A percentile compares a stretch with the other conserved stretches of the same genome.
These are phyloP conservation scores for Solanum hybrid DNA, from an alignment of 305 asterid genomes.

Conservation along the genomic window DNA sequence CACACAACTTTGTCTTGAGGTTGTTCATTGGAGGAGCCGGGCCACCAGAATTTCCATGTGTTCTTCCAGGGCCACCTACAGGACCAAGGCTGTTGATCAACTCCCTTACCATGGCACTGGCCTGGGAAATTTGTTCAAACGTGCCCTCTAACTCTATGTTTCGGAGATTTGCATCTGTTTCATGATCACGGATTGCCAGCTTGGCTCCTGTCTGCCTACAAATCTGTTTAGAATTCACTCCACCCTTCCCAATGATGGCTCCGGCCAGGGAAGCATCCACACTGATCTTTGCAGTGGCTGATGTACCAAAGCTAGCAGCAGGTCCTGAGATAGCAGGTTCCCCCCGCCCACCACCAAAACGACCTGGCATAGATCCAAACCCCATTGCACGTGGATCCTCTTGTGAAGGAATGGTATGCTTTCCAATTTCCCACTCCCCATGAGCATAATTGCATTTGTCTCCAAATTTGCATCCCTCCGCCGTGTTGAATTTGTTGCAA, in stretches of 20 bases:
- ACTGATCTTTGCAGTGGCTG: constrained; percentile 75
- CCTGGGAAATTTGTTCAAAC: constrained; percentile 65
- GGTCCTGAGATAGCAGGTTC: constrained; percentile 41
- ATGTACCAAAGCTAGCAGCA: constrained; percentile 57
- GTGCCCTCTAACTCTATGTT: constrained; percentile 87
- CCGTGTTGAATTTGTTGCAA: constrained; percentile 63
- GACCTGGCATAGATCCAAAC: constrained; percentile 39
- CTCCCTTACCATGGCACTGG: constrained; percentile 71
- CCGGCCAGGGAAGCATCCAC: constrained; percentile 78
- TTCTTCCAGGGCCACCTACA: constrained; percentile 20
- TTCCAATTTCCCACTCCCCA: constrained; percentile 90
- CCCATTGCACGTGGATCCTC: constrained; percentile 52
- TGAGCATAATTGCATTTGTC: constrained; percentile 86
- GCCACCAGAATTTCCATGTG: constrained; percentile 30
- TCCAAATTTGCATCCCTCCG: constrained; percentile 87
- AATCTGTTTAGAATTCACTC: constrained; percentile 83
- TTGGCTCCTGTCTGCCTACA: constrained; percentile 76
- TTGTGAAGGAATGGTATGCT: constrained; percentile 34
- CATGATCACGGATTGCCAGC: constrained; percentile 65
- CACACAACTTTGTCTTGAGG: constrained; percentile 78
- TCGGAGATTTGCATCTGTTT: constrained; percentile 51
- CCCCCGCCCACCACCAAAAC: constrained; percentile 31
- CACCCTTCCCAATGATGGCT: constrained; percentile 78
- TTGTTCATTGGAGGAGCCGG: constrained; percentile 34
- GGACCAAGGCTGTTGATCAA: constrained; percentile 50